Base-by-base conservation (phyloP, 2,329 filamentous ascomycete species). In the Rhytidhysteron rufulum region DNA sequence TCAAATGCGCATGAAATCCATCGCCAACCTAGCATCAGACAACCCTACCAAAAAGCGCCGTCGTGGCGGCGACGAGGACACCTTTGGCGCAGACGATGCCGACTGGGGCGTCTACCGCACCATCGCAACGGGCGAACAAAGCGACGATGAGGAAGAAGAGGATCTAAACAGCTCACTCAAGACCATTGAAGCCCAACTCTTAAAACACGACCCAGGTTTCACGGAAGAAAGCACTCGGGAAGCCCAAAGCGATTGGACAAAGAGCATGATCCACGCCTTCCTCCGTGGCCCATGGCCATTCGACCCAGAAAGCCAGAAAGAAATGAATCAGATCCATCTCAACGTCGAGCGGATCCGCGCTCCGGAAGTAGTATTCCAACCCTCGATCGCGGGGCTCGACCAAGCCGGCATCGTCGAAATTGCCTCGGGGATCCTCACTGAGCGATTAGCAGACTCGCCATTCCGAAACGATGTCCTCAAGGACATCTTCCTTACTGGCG, bases 31-130 rank as follows among this genome's bases (percentile, higher is more conserved):
- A 2, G 93, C 93, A 3, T 90, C 91, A 0, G 93, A 98, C 64
- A 83, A 80, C 5, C 89, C 91, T 0, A 69, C 68, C 5, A 89
- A 90, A 63, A 94, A 95, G 66, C 80, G 91, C 41, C 77, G 88
- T 11, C 82, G 90, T 15, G 87, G 86, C 6, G 87, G 85, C 4
- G 91, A 97, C 60, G 93, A 98, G 55, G 93, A 98, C 61, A 89
- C 88, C 44, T 98, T 98, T 60, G 93, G 93, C 41, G 90, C 90
- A 36, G 91, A 98, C 63, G 93, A 98, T 58, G 90, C 94, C 42
- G 93, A 98, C 65, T 98, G 93, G 93, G 88, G 88, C 42, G 88
- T 98, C 11, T 98, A 98, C 67, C 84, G 93, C 39, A 88, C 88
- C 30, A 94, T 97, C 42, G 87, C 88, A 2, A 88, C 86, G 1